Base-by-base conservation (phyloP, 2,329 filamentous ascomycete species). In the Aureobasidium leucospermi region DNA sequence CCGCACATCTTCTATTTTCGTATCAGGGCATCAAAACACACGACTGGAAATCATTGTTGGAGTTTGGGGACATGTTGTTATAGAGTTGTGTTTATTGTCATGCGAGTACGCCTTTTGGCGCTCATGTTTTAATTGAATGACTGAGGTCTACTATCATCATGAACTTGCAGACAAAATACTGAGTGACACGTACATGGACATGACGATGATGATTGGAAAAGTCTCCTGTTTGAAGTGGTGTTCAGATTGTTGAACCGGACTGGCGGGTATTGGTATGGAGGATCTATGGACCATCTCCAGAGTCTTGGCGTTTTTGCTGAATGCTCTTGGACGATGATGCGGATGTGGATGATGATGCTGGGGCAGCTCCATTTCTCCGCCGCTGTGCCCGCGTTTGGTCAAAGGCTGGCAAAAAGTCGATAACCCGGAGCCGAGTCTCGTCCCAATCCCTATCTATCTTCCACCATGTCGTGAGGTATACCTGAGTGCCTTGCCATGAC, bases 351-450 rank as follows among this genome's bases (percentile, higher is more conserved):
- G 48, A 36, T 29, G 48, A 28, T 32, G 45, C 28, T 47, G 45
- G 48, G 23, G 42, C 16, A 29, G 48, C 36, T 52, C 48, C 48
- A 41, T 52, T 52, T 52, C 48, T 52, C 48, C 48, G 48, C 48
- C 15, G 38, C 38, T 13, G 48, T 41, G 48, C 36, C 36, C 48
- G 47, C 47, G 32, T 49, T 49, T 49, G 47, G 23, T 32, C 36
- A 49, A 31, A 38, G 29, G 15, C 45, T 45, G 42, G 42, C 42
- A 45, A 48, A 48, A 48, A 48, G 46, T 48, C 46, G 46, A 23
- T 13, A 16, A 31, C 5, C 29, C 29, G 7, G 15, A 36, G 34
- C 34, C 34, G 34, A 36, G 34, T 13, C 23, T n/a, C 13, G 15
- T 11, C 23, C 45, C 13, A 13, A 11, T 16, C n/a, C 9, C 19